A percentile compares a stretch with the other conserved stretches of the same genome.
Evolutionary conservation across 169 alveolate genomes (phyloP).

Genomic region (Neospora caninum): DNA sequence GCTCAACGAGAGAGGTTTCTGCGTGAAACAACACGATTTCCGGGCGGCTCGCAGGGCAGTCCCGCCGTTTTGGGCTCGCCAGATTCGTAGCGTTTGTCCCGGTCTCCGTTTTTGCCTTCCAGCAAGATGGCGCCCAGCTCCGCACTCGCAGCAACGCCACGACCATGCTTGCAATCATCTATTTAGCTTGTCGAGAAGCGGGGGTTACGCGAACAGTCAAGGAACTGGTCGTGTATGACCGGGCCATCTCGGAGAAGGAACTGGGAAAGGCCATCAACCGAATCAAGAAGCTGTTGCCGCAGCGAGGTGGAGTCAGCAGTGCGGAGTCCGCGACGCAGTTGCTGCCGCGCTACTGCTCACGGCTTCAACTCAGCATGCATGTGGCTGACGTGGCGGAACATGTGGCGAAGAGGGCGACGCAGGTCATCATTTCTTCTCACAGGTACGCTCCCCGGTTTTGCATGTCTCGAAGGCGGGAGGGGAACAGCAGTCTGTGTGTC

Average conservation of each 20-base stretch:
- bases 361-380: constrained; percentile 73
- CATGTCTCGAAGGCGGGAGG: neutral
- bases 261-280: constrained; percentile 88
- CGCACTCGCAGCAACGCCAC: constrained; percentile 25
- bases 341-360: constrained; percentile 73
- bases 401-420: constrained; percentile 73
- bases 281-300: constrained; percentile 78
- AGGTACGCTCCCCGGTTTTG: constrained; percentile 22
- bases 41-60: no score
- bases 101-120: neutral
- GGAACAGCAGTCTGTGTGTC: no score
- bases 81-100: no score
- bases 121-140: constrained; percentile 2
- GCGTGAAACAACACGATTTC: no score
- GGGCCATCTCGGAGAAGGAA: constrained; percentile 84
- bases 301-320: constrained; percentile 71
- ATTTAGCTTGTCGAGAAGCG: constrained; percentile 90
- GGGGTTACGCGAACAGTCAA: constrained; percentile 86
- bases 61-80: no score
- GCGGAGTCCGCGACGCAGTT: constrained; percentile 74
- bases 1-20: no score
- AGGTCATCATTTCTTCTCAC: constrained; percentile 71
- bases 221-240: constrained; percentile 83
- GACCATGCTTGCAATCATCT: constrained; percentile 83
- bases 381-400: constrained; percentile 77